These are phyloP conservation scores for Lizonia empirigonia DNA, from an alignment of 2,329 filamentous ascomycete species.

Conservation along the genomic window DNA sequence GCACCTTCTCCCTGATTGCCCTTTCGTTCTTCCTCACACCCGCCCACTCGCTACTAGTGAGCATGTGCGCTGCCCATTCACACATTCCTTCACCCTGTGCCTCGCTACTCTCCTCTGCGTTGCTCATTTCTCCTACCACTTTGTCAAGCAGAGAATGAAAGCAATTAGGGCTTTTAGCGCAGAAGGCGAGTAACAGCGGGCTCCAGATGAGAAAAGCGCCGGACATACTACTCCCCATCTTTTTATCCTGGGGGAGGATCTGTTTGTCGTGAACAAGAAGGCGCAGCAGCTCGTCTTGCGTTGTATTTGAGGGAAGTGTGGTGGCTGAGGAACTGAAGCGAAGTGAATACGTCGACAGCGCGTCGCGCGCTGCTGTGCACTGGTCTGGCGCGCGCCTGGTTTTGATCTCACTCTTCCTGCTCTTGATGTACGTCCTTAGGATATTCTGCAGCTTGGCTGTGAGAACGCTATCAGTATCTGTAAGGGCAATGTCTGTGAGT, in stretches of 20 bases:
- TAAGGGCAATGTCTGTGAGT: neutral
- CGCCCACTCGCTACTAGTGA: slow-evolving; percentile 46
- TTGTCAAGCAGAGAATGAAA: slow-evolving; percentile 49
- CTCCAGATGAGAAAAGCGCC: slow-evolving; percentile 56
- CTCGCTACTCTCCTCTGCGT: slow-evolving; percentile 25
- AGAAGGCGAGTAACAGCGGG: slow-evolving; percentile 46
- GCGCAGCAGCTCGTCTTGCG: slow-evolving; percentile 6
- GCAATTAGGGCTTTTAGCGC: slow-evolving; percentile 35
- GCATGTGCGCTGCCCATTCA: slow-evolving; percentile 59
- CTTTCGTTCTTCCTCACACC: slow-evolving; percentile 18
- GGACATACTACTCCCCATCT: slow-evolving; percentile 44
- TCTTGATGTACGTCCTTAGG: slow-evolving; percentile 44
- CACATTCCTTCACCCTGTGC: slow-evolving; percentile 52
- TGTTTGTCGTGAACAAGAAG: neutral
- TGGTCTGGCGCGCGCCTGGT: slow-evolving; percentile 4
- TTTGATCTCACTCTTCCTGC: slow-evolving; percentile 41
- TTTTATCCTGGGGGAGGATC: slow-evolving; percentile 46
- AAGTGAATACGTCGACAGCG: slow-evolving; percentile 22
- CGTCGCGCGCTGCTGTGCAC: slow-evolving; percentile 24
- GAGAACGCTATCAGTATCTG: no score
- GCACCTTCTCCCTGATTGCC: slow-evolving; percentile 19
- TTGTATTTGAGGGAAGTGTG: slow-evolving; percentile 19
- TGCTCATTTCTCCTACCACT: slow-evolving; percentile 47
- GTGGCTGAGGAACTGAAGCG: slow-evolving; percentile 12
- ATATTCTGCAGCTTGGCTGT: slow-evolving; percentile 33